Base-by-base conservation (phyloP, 2,329 filamentous ascomycete genomes). In the Aspergillus sp. region DNA sequence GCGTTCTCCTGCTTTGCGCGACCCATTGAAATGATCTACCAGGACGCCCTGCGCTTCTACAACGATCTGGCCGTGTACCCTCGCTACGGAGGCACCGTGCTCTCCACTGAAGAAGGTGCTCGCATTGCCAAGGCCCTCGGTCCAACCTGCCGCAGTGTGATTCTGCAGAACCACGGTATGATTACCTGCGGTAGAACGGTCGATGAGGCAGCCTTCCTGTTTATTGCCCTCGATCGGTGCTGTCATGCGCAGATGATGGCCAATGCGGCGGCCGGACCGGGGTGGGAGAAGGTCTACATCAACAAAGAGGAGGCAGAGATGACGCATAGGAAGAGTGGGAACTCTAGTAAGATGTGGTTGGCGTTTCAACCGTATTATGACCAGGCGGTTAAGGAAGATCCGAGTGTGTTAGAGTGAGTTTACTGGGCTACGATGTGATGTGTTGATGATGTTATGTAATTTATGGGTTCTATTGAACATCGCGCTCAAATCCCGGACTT, bases 181-280 rank as follows among this genome's bases (percentile, higher is more conserved):
- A 74, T 92, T 54, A 90, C 88, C 0, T 89, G 91, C 0, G 90
- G 90, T 4, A 69, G 74, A 6, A 92, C 89, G 0, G 89, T 92
- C 2, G 89, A 92, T 70, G 89, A 92, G 74, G 89, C 89, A 1
- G 87, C 86, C 0, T 92, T 88, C 72, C 73, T 91, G 55, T 89
- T 91, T 70, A 86, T 85, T 0, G 76, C 89, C 48, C 81, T 91
- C 72, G 89, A 92, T 73, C 81, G 88, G 52, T 86, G 84, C 50
- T 91, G 89, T 71, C 82, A 86, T 58, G 83, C 90, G 32, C 89
- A 92, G 76, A 77, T 91, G 55, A 78, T 83, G 66, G 85, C 87
- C 39, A 89, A 92, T 76, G 88, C 89, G 0, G 89, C 89, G 0
- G 84, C 82, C 2, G 82, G 79, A 12, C 82, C 28, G 9, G 80